Conservation (phyloP, 2,329 filamentous ascomycete species). For the Monosporascus sp. region DNA sequence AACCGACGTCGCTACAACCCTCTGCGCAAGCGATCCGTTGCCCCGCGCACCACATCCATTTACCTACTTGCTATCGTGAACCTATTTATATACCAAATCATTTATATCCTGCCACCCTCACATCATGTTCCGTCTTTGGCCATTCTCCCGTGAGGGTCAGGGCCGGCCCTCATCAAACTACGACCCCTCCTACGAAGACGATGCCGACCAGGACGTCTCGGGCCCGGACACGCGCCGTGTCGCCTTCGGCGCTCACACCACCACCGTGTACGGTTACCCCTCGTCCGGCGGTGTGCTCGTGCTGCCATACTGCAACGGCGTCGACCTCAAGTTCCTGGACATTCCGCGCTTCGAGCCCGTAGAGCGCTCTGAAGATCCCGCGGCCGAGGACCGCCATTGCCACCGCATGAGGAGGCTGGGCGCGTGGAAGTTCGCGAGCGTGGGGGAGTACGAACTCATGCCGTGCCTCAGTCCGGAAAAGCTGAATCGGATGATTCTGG, state of each 20-base stretch:
- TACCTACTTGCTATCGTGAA: too few species aligned
- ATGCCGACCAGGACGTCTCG: neutral
- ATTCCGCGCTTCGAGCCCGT: constrained; percentile 6
- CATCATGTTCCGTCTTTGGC: constrained; percentile 2
- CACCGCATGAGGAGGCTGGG: constrained; percentile 6
- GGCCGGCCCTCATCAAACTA: neutral
- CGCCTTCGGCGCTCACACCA: neutral
- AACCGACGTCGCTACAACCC: too few species aligned
- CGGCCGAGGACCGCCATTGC: constrained; percentile 9
- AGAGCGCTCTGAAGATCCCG: constrained; percentile 5
- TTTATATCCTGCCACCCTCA: too few species aligned
- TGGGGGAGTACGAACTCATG: neutral
- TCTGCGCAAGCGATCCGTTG: too few species aligned
- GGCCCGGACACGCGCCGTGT: neutral
- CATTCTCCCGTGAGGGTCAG: neutral
- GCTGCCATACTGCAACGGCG: constrained; percentile 7
- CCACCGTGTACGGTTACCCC: constrained; percentile 5
- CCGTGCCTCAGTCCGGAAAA: too few species aligned
- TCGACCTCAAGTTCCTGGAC: constrained; percentile 9
- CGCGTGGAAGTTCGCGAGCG: constrained; percentile 3
- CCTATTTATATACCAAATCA: too few species aligned
- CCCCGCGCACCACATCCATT: too few species aligned
- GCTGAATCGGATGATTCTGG: neutral
- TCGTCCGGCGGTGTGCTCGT: constrained; percentile 5
- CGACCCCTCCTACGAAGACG: neutral